Percentiles rank a stretch among this genome's conserved stretches.
These are phyloP conservation scores for Davidsoniella virescens DNA, from an alignment of 2,329 filamentous ascomycete genomes.

Conservation along the genomic window DNA sequence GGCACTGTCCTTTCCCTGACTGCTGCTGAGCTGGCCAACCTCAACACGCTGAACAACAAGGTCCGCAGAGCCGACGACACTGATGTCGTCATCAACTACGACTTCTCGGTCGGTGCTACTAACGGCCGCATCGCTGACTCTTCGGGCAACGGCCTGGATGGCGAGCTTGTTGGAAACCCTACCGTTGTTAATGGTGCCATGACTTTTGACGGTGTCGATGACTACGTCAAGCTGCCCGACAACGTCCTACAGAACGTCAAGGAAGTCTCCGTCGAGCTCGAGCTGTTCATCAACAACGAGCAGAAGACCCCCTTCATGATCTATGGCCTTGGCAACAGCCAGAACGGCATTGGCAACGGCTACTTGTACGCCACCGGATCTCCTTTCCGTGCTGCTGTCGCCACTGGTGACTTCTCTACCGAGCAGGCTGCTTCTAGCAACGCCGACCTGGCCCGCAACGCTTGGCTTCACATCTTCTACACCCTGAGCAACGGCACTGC, in stretches of 20 bases:
- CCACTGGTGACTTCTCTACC: constrained; percentile 14
- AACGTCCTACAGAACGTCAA: constrained; percentile 15
- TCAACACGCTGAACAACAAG: constrained; percentile 16
- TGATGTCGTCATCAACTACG: constrained; percentile 15
- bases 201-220: constrained; percentile 16
- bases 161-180: constrained; percentile 15
- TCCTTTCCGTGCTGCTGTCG: constrained; percentile 15
- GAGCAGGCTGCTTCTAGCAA: constrained; percentile 14
- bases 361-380: constrained; percentile 17
- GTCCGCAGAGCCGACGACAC: constrained; percentile 12
- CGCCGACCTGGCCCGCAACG: constrained; percentile 13
- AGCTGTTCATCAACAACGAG: constrained; percentile 14
- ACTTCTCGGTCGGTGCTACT: constrained; percentile 13
- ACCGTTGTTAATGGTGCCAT: constrained; percentile 13
- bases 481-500: constrained; percentile 13
- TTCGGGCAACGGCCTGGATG: constrained; percentile 15
- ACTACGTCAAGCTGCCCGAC: constrained; percentile 16
- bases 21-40: constrained; percentile 24
- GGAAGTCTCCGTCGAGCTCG: constrained; percentile 14
- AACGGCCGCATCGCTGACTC: constrained; percentile 13
- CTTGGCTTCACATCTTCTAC: constrained; percentile 16
- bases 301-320: constrained; percentile 17
- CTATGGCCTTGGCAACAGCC: constrained; percentile 17
- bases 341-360: constrained; percentile 14
- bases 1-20: constrained; percentile 37